These are phyloP conservation scores for Neurospora sp. DNA, from an alignment of 495 filamentous ascomycete genomes.

Conservation along the genomic window DNA sequence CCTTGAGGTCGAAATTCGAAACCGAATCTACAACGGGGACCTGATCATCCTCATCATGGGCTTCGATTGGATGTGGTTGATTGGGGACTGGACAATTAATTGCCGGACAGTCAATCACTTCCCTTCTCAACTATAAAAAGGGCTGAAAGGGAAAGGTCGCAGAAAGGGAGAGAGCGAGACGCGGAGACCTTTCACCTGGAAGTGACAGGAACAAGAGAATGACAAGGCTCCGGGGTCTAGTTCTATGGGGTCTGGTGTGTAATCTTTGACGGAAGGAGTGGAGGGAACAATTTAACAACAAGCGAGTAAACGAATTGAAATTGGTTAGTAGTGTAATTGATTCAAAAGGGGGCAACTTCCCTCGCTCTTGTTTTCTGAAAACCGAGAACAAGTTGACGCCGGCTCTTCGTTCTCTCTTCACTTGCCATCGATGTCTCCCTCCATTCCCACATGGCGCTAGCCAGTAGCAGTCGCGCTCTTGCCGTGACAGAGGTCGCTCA, in stretches of 20 bases:
- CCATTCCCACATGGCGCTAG: not conserved
- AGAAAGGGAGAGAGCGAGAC: not conserved
- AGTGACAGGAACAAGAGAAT: not conserved
- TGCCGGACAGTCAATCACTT: not conserved
- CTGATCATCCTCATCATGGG: not conserved
- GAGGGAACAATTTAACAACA: not conserved
- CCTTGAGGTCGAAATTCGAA: not conserved
- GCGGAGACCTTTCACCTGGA: not conserved
- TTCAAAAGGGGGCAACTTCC: constrained; percentile 1
- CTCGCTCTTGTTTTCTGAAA: not conserved
- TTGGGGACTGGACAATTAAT: not conserved
- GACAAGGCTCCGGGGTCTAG: not conserved
- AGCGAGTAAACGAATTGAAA: not conserved
- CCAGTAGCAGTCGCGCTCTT: not conserved
- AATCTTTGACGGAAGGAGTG: not conserved
- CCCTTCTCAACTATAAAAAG: not conserved
- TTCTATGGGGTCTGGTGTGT: not conserved
- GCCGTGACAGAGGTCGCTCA: not conserved
- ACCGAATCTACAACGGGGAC: not conserved
- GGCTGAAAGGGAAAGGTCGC: not conserved
- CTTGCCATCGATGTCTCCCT: not conserved
- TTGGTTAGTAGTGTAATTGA: not conserved
- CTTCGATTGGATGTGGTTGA: not conserved
- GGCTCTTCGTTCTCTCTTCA: not conserved
- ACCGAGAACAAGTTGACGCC: not conserved